These are phyloP conservation scores for Gynostemma pentaphyllum DNA, from an alignment of 306 rosid species.

Conservation along the genomic window DNA sequence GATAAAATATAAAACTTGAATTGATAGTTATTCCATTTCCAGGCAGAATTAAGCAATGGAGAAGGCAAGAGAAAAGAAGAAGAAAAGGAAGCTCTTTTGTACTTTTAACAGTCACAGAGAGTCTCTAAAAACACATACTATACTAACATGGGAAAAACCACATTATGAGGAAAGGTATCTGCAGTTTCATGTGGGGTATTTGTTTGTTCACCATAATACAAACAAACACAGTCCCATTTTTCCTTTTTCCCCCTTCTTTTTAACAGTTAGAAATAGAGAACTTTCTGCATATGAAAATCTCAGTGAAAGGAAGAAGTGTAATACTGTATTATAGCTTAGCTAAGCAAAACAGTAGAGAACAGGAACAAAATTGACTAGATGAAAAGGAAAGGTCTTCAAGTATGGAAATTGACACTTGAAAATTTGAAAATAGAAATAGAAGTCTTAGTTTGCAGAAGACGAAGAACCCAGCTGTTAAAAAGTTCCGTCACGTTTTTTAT, in stretches of 20 bases:
- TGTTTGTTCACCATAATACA: slow-evolving; percentile 22
- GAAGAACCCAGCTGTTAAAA: slow-evolving; percentile 3
- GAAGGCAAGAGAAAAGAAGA: slow-evolving; percentile 14
- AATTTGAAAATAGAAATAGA: not conserved
- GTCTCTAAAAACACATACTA: slow-evolving; percentile 20
- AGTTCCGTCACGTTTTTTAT: not conserved
- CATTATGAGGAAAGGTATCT: slow-evolving; percentile 83
- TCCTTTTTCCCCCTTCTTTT: too few species aligned
- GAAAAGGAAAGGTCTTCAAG: not conserved
- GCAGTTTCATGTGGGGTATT: slow-evolving; percentile 55
- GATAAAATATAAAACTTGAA: slow-evolving; percentile 19
- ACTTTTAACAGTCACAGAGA: slow-evolving; percentile 15
- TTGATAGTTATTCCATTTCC: slow-evolving; percentile 16
- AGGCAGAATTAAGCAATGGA: slow-evolving; percentile 29
- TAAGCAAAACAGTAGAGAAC: slow-evolving; percentile 5
- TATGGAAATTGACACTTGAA: too few species aligned
- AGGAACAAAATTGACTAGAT: not conserved
- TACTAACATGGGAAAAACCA: slow-evolving; percentile 46
- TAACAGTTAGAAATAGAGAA: slow-evolving; percentile 3
- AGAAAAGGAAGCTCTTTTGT: slow-evolving; percentile 17
- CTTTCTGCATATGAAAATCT: too few species aligned
- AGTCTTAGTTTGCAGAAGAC: not conserved
- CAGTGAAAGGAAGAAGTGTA: slow-evolving; percentile 1
- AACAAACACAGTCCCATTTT: slow-evolving; percentile 17
- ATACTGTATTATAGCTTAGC: too few species aligned